Evolutionary conservation across 805 yeast species (phyloP).

Genomic region (Teunomyces tritomae): DNA sequence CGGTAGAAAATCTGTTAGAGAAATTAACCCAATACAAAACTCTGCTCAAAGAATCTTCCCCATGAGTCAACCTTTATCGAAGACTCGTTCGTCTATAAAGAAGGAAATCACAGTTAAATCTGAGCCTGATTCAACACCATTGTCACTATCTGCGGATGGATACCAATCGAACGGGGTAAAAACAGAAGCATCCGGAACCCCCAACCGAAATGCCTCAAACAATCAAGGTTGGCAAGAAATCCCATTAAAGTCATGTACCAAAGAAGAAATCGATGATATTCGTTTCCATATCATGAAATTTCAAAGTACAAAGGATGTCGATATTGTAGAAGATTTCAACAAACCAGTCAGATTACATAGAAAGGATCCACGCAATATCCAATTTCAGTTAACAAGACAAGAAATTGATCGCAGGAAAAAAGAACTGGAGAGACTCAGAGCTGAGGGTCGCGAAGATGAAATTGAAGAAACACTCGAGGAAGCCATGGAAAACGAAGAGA

Average conservation of each 20-base stretch:
- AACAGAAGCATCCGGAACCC: background rate
- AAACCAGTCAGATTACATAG: slow-evolving; percentile 86
- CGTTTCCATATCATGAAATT: slow-evolving; percentile 81
- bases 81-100: slow-evolving; percentile 19
- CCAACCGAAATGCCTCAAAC: background rate
- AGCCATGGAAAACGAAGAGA: slow-evolving; percentile 16
- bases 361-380: slow-evolving; percentile 89
- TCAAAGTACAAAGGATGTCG: slow-evolving; percentile 68
- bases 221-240: slow-evolving; percentile 47
- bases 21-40: background rate
- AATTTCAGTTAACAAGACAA: slow-evolving; percentile 76
- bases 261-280: slow-evolving; percentile 67
- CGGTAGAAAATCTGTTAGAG: background rate
- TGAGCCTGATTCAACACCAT: background rate
- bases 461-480: slow-evolving; percentile 7
- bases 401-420: slow-evolving; percentile 61
- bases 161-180: background rate
- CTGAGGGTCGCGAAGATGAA: slow-evolving; percentile 7
- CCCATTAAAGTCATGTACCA: slow-evolving; percentile 68
- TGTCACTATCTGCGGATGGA: slow-evolving; percentile 1
- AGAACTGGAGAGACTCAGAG: slow-evolving; percentile 23
- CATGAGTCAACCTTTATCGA: slow-evolving; percentile 20
- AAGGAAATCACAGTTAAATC: slow-evolving; percentile 21
- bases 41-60: background rate
- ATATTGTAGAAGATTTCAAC: slow-evolving; percentile 68